Evolutionary conservation across 2,329 filamentous ascomycete genomes (phyloP).

Genomic region (Stenocarpella maydis): DNA sequence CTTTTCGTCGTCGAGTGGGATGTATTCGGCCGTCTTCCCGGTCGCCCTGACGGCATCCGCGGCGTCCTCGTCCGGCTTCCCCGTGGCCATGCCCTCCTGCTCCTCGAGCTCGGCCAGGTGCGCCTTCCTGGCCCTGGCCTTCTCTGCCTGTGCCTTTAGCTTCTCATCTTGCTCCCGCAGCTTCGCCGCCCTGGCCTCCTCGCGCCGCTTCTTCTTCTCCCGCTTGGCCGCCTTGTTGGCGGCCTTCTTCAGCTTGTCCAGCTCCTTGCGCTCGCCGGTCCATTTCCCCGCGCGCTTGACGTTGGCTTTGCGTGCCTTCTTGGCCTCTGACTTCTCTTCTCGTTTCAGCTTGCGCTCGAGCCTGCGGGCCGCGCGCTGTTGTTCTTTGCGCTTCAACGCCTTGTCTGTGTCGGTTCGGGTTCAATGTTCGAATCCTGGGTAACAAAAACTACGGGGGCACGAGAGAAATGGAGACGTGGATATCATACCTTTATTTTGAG

Average conservation of each 20-base stretch:
- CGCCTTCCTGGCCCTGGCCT: background rate
- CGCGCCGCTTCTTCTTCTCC: conserved; percentile 9
- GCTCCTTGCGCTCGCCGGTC: conserved; percentile 28
- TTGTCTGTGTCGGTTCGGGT: conserved; percentile 40
- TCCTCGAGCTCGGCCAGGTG: background rate
- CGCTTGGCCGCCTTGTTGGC: conserved; percentile 27
- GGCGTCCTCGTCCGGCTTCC: background rate
- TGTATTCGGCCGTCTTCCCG: background rate
- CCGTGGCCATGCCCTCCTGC: background rate
- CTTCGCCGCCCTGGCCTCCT: background rate
- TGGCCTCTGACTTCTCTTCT: conserved; percentile 47
- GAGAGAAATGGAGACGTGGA: background rate
- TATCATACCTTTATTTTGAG: background rate
- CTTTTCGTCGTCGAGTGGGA: conserved; percentile 35
- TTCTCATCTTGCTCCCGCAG: background rate
- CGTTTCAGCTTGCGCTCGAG: conserved; percentile 47
- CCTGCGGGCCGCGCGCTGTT: conserved; percentile 44
- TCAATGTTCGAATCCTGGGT: background rate
- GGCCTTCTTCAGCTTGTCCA: conserved; percentile 32
- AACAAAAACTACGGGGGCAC: too few relatives aligned
- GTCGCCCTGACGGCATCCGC: background rate
- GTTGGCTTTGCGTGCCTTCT: conserved; percentile 42
- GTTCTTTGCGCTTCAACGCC: conserved; percentile 41
- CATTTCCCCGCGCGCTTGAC: conserved; percentile 35
- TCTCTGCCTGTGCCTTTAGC: conserved; percentile 15